A percentile compares a stretch with the other conserved stretches of the same genome.
phyloP scores from a whole-genome alignment of 768 basidiomycete genomes.

The Mycena indigotica region DNA sequence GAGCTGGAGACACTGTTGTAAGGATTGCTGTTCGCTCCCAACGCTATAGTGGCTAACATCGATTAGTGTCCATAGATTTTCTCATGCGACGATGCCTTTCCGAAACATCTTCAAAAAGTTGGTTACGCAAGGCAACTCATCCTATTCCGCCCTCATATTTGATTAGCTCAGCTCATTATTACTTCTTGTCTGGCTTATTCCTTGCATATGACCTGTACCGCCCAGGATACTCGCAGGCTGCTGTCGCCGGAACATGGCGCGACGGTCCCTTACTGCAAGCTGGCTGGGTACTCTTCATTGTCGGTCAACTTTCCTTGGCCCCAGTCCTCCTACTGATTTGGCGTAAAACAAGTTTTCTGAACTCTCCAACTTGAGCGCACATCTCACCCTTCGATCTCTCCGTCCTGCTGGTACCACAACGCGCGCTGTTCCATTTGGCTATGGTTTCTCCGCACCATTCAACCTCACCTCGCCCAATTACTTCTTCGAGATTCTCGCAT shows the following conservation, averaged over 20 bases:
- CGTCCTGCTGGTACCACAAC: slow-evolving; percentile 78
- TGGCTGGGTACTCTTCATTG: slow-evolving; percentile 72
- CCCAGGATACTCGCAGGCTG: slow-evolving; percentile 72
- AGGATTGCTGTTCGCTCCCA: slow-evolving; percentile 26
- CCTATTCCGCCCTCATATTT: not conserved
- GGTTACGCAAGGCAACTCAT: not conserved
- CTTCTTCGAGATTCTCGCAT: slow-evolving; percentile 83
- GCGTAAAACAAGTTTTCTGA: slow-evolving; percentile 68
- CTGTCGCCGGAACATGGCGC: slow-evolving; percentile 62
- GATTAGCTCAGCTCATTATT: slow-evolving; percentile 85
- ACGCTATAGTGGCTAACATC: slow-evolving; percentile 2
- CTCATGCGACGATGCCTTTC: slow-evolving; percentile 90
- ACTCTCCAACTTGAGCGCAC: slow-evolving; percentile 81
- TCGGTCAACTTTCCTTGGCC: slow-evolving; percentile 42
- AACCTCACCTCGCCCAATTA: slow-evolving; percentile 90
- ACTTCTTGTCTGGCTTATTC: slow-evolving; percentile 75
- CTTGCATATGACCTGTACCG: slow-evolving; percentile 83
- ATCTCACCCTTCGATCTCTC: slow-evolving; percentile 79
- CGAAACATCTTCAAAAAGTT: slow-evolving; percentile 89
- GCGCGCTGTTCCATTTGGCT: slow-evolving; percentile 89
- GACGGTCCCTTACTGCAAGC: slow-evolving; percentile 68
- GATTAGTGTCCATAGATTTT: slow-evolving; percentile 88
- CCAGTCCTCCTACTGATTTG: slow-evolving; percentile 2
- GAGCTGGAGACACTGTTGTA: slow-evolving; percentile 91
- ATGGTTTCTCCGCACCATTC: slow-evolving; percentile 69